A percentile compares a stretch with the other conserved stretches of the same genome.
phyloP scores from a whole-genome alignment of 139 green algal species.

The Ostreobium quekettii region DNA sequence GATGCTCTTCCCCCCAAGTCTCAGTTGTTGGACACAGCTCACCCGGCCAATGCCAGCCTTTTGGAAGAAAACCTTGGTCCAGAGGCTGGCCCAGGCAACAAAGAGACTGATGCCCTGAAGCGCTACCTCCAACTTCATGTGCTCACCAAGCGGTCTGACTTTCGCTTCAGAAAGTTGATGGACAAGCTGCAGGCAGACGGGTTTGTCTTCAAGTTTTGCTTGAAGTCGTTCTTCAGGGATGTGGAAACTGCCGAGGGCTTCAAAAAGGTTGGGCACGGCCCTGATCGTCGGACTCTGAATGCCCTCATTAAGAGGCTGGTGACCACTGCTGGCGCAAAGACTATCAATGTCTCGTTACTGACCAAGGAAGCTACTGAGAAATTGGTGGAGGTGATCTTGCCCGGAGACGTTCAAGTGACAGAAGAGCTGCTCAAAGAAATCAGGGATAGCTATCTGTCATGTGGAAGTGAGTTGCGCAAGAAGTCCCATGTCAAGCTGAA shows the following conservation, averaged over 20 bases:
- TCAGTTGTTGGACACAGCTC: too few species aligned
- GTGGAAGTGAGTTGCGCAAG: neutral
- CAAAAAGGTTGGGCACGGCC: neutral
- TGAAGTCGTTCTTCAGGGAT: neutral
- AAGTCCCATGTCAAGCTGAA: neutral
- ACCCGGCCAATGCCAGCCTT: too few species aligned
- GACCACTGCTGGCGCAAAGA: neutral
- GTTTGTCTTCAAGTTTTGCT: neutral
- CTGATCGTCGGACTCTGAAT: conserved; percentile 10
- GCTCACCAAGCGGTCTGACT: neutral
- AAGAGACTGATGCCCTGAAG: neutral
- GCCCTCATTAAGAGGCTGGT: conserved; percentile 3
- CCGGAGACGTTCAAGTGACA: neutral
- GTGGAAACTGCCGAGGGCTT: neutral
- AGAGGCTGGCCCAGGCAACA: neutral
- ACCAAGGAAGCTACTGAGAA: conserved; percentile 1
- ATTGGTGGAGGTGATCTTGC: conserved; percentile 6
- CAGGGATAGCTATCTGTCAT: neutral
- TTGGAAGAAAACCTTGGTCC: too few species aligned
- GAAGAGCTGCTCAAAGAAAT: conserved; percentile 8
- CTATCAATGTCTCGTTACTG: conserved; percentile 11
- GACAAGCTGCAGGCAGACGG: conserved; percentile 3
- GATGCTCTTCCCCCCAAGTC: too few species aligned
- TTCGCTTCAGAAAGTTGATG: neutral
- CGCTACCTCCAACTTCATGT: neutral